Percentiles rank a stretch among this genome's conserved stretches.
Conservation (phyloP, 2,329 filamentous ascomycete species). For the Botrytis hyacinthi region DNA sequence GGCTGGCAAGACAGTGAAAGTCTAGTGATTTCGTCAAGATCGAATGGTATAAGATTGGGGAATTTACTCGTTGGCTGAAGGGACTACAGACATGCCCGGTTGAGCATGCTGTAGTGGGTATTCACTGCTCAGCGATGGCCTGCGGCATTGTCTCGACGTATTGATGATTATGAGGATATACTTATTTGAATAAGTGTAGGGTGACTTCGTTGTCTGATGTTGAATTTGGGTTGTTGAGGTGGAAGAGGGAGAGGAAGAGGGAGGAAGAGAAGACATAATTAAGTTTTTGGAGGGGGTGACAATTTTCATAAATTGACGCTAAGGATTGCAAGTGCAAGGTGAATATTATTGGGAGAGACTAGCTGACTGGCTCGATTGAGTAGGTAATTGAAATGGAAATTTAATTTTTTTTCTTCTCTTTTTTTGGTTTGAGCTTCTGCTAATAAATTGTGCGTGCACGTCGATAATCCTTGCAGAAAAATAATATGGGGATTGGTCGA, state of each 20-base stretch:
- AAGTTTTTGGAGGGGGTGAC: constrained; percentile 25
- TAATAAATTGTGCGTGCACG: not conserved
- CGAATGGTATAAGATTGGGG: constrained; percentile 58
- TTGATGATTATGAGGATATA: constrained; percentile 41
- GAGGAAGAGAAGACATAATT: constrained; percentile 22
- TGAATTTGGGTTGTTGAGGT: constrained; percentile 29
- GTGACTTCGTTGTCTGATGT: constrained; percentile 66
- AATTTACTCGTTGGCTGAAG: constrained; percentile 70
- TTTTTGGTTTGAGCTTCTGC: not conserved
- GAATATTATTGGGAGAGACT: not conserved
- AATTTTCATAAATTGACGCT: constrained; percentile 14
- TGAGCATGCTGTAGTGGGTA: constrained; percentile 69
- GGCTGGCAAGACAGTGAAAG: constrained; percentile 43
- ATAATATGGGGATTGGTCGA: constrained; percentile 1
- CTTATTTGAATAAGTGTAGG: constrained; percentile 42
- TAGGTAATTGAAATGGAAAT: not conserved
- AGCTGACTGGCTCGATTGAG: not conserved
- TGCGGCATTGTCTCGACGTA: constrained; percentile 75
- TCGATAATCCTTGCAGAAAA: not conserved
- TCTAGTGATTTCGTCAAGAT: constrained; percentile 67
- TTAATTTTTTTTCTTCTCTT: not conserved
- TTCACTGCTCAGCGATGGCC: constrained; percentile 91
- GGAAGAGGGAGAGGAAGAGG: constrained; percentile 29
- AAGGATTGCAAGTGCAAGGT: not conserved
- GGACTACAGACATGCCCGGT: constrained; percentile 69